Evolutionary conservation across 2,329 filamentous ascomycete species (phyloP).

Genomic region (Paraphaeosphaeria minitans): DNA sequence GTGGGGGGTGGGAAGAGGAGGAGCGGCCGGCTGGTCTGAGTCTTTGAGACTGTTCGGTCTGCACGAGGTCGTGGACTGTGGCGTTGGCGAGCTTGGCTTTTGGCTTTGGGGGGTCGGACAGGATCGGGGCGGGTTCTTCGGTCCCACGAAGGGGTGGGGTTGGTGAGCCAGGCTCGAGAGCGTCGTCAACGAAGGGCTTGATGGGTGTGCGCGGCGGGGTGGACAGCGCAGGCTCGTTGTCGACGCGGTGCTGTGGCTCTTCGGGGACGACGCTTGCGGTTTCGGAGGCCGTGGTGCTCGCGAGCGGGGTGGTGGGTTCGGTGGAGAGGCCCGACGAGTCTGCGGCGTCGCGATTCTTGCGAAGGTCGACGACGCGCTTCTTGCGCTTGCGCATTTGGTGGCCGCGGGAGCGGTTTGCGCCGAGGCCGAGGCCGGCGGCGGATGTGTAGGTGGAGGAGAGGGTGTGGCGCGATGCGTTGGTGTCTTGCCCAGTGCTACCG

Average conservation of each 20-base stretch:
- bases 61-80: conserved; percentile 7
- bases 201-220: conserved; percentile 38
- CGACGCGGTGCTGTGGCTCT: conserved; percentile 39
- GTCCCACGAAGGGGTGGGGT: conserved; percentile 20
- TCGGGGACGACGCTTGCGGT: conserved; percentile 53
- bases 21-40: conserved; percentile 9
- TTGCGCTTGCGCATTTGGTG: conserved; percentile 77
- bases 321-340: conserved; percentile 58
- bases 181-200: conserved; percentile 26
- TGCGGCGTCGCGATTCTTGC: conserved; percentile 62
- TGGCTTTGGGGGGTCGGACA: conserved; percentile 30
- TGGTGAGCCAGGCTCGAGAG: conserved; percentile 32
- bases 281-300: conserved; percentile 63
- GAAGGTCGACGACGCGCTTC: conserved; percentile 79
- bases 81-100: conserved; percentile 25
- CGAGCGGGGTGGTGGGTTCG: conserved; percentile 54
- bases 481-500: conserved; percentile 54
- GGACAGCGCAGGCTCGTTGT: conserved; percentile 14
- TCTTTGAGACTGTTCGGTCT: conserved; percentile 17
- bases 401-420: conserved; percentile 64
- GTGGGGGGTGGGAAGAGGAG: conserved; percentile 32
- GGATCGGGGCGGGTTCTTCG: conserved; percentile 22
- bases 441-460: conserved; percentile 66
- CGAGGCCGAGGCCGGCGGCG: conserved; percentile 65
- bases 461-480: conserved; percentile 68